A percentile compares a stretch with the other conserved stretches of the same genome.
Conservation (phyloP, 371 early-diverging fungal genomes). For the Mucor lusitanicus region DNA sequence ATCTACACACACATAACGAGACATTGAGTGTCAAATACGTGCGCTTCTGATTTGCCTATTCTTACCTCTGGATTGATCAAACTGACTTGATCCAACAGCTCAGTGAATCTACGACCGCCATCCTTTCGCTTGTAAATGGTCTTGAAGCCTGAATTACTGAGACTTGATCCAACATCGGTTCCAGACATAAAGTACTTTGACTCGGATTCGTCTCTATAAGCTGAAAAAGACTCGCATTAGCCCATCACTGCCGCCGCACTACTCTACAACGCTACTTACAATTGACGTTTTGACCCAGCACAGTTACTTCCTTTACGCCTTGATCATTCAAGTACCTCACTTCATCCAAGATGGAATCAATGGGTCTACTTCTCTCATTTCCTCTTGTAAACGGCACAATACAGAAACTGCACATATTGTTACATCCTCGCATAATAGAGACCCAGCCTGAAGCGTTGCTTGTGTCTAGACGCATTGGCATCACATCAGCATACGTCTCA, state of each 20-base stretch:
- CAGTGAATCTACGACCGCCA: conserved; percentile 77
- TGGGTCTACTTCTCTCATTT: conserved; percentile 74
- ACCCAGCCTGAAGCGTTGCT: conserved; percentile 66
- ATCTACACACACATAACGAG: conserved; percentile 47
- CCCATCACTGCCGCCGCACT: background rate
- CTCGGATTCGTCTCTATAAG: conserved; percentile 71
- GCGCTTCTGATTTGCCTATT: background rate
- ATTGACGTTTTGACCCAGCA: conserved; percentile 86
- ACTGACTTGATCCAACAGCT: conserved; percentile 72
- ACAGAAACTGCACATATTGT: conserved; percentile 85
- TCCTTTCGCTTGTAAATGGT: conserved; percentile 80
- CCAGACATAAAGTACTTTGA: conserved; percentile 47
- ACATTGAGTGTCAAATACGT: no score
- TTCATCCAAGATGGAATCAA: conserved; percentile 72
- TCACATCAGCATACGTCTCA: conserved; percentile 83
- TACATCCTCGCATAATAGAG: conserved; percentile 83
- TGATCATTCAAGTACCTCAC: conserved; percentile 65
- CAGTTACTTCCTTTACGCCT: conserved; percentile 76
- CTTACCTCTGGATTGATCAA: conserved; percentile 68
- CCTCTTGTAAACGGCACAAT: conserved; percentile 78
- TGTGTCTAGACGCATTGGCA: conserved; percentile 70
- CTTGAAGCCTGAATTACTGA: conserved; percentile 70
- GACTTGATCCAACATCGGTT: conserved; percentile 33
- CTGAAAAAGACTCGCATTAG: conserved; percentile 7
- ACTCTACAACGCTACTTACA: conserved; percentile 28